phyloP scores from a whole-genome alignment of 495 filamentous ascomycete genomes.

The Acidomyces sp. region DNA sequence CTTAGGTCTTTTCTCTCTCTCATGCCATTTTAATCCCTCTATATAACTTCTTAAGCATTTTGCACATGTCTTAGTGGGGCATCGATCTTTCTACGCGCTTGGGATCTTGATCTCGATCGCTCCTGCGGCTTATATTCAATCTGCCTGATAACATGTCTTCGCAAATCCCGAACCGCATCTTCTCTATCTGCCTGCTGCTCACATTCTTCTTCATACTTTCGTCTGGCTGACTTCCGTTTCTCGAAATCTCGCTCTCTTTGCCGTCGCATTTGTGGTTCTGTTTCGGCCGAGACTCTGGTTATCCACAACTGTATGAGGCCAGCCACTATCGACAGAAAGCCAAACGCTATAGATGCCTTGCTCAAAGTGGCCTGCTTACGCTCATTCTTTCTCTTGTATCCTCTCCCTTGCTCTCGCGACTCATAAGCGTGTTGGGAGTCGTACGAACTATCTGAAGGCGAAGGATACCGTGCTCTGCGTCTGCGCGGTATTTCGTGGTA shows the following conservation, averaged over 20 bases:
- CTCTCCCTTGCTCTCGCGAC: neutral
- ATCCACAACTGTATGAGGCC: conserved; percentile 4
- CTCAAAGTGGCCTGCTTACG: neutral
- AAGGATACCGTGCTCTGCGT: conserved; percentile 2
- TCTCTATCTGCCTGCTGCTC: neutral
- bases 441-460: neutral
- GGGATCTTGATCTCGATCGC: neutral
- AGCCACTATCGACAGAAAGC: neutral
- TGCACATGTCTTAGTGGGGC: too few species aligned
- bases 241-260: neutral
- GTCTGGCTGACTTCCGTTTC: neutral
- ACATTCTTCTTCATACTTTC: neutral
- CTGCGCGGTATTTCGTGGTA: too few species aligned
- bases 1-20: too few species aligned
- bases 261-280: neutral
- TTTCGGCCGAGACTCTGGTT: neutral
- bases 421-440: neutral
- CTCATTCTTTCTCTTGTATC: neutral
- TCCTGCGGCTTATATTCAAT: neutral
- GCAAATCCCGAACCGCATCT: neutral
- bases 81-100: neutral
- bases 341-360: conserved; percentile 2
- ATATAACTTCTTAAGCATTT: too few species aligned
- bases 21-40: too few species aligned
- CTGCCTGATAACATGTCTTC: neutral